phyloP scores from a whole-genome alignment of 1,284 basidiomycete species.

The Malassezia psittaci region DNA sequence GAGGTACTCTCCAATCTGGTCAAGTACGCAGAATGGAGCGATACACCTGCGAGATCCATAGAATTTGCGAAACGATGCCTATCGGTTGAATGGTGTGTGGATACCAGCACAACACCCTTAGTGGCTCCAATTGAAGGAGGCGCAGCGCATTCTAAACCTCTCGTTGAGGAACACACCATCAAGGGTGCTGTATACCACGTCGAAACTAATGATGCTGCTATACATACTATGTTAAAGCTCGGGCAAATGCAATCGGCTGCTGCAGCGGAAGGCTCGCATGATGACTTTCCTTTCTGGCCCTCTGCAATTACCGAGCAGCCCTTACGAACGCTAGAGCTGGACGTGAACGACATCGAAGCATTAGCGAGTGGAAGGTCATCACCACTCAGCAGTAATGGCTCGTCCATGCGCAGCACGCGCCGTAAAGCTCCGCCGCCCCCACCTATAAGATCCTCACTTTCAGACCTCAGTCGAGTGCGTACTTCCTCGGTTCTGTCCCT shows the following conservation, averaged over 20 bases:
- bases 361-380: not conserved
- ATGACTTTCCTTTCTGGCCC: not conserved
- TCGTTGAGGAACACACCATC: not conserved
- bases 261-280: not conserved
- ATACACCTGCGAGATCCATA: slow-evolving; percentile 64
- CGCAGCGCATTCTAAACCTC: slow-evolving; percentile 9
- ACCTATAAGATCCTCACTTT: not conserved
- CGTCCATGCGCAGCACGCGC: not conserved
- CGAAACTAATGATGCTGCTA: not conserved
- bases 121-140: slow-evolving; percentile 29
- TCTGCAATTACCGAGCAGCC: not conserved
- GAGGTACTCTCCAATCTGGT: slow-evolving; percentile 69
- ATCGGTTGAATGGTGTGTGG: slow-evolving; percentile 28
- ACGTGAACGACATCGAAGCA: not conserved
- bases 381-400: not conserved
- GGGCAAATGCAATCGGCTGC: slow-evolving; percentile 9
- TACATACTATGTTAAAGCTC: slow-evolving; percentile 3
- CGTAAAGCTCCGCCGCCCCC: not conserved
- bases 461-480: not conserved
- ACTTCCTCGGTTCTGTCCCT: too few species aligned
- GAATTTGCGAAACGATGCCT: slow-evolving; percentile 79
- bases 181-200: slow-evolving; percentile 1
- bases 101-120: slow-evolving; percentile 11
- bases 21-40: slow-evolving; percentile 62
- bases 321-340: not conserved